Conservation (phyloP, 495 filamentous ascomycete genomes). For the Ascodesmis nigricans region DNA sequence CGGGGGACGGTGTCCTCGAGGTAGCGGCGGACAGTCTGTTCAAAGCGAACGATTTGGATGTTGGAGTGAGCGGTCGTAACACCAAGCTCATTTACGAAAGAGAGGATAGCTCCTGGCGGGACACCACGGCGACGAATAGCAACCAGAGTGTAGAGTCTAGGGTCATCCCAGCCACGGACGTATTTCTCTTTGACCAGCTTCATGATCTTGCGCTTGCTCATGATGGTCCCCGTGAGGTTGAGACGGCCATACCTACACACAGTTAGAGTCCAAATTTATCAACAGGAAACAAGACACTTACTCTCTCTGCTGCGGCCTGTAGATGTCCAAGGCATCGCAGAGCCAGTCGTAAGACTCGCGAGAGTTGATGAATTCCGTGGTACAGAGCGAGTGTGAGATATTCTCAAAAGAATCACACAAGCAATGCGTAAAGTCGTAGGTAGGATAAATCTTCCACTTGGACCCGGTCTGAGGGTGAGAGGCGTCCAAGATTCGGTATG, state of each 20-base stretch:
- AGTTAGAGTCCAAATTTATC: slow-evolving; percentile 23
- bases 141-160: slow-evolving; percentile 72
- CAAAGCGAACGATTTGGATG: slow-evolving; percentile 54
- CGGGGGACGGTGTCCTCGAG: slow-evolving; percentile 68
- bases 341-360: slow-evolving; percentile 77
- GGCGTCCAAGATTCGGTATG: slow-evolving; percentile 51
- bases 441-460: slow-evolving; percentile 70
- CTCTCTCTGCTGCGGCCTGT: slow-evolving; percentile 73
- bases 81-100: slow-evolving; percentile 72
- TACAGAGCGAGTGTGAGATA: slow-evolving; percentile 78
- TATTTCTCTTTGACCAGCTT: slow-evolving; percentile 49
- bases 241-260: slow-evolving; percentile 39
- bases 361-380: slow-evolving; percentile 58
- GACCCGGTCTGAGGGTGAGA: slow-evolving; percentile 51
- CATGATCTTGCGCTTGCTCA: slow-evolving; percentile 63
- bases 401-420: slow-evolving; percentile 75
- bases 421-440: slow-evolving; percentile 80
- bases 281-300: not conserved
- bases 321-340: slow-evolving; percentile 47
- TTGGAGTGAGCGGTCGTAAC: slow-evolving; percentile 54
- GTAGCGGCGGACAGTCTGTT: slow-evolving; percentile 56
- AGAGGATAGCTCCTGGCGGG: slow-evolving; percentile 65
- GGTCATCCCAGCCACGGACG: slow-evolving; percentile 76
- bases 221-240: slow-evolving; percentile 57
- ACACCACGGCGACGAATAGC: slow-evolving; percentile 62